Percentiles rank a stretch among this genome's conserved stretches.
Evolutionary conservation across 306 rosid genomes (phyloP).

Genomic region (Echinosophora koreensis): DNA sequence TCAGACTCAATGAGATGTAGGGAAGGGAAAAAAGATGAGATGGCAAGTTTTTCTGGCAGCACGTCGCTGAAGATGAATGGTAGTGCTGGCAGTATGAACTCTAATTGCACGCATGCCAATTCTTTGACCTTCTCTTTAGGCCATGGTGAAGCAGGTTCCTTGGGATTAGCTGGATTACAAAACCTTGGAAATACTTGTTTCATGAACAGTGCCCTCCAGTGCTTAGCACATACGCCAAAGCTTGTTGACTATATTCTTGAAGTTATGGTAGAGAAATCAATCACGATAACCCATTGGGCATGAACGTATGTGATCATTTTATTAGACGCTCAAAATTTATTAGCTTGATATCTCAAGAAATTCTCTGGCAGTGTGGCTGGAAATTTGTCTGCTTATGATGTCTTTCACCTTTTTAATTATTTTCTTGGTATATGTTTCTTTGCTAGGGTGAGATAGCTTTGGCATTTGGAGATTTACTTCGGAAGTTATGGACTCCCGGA

Average conservation of each 20-base stretch:
- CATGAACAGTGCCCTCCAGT: constrained; percentile 98
- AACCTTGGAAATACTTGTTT: constrained; percentile 99
- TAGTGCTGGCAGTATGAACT: no score
- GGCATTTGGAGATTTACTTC: constrained; percentile 90
- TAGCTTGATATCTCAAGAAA: constrained; percentile 14
- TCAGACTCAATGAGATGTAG: no score
- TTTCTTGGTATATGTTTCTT: constrained; percentile 43
- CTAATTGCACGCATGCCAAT: no score
- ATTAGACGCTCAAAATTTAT: constrained; percentile 24
- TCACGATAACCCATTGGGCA: constrained; percentile 91
- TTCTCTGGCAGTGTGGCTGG: background rate
- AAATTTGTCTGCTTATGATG: constrained; percentile 28
- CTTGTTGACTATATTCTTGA: constrained; percentile 98
- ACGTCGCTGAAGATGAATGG: no score
- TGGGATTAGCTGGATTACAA: constrained; percentile 93
- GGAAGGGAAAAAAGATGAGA: no score
- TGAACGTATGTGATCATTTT: constrained; percentile 75
- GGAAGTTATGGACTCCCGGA: constrained; percentile 99
- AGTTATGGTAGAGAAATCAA: constrained; percentile 91
- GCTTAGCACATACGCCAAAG: constrained; percentile 96
- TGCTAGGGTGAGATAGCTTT: constrained; percentile 96
- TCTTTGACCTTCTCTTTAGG: no score
- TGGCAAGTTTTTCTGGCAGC: no score
- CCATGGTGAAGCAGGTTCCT: constrained; percentile 74
- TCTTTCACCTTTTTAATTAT: constrained; percentile 25